Evolutionary conservation across 2,329 filamentous ascomycete species (phyloP).

Genomic region (Grosmannia serpens): DNA sequence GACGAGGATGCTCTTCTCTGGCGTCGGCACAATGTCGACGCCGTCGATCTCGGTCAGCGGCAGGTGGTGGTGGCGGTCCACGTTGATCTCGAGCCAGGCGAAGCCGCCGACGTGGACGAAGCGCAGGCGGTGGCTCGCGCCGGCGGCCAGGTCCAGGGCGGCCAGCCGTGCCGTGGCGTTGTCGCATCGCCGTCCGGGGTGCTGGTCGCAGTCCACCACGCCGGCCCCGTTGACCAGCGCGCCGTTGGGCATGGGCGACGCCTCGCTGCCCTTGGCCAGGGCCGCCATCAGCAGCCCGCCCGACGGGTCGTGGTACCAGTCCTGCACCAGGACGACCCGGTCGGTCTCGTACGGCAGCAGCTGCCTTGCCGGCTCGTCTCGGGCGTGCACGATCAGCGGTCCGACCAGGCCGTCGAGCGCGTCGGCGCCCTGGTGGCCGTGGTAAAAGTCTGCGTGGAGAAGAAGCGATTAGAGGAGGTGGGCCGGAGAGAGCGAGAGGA

Average conservation of each 20-base stretch:
- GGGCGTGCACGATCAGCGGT: constrained; percentile 49
- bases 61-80: constrained; percentile 48
- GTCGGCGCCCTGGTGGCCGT: constrained; percentile 55
- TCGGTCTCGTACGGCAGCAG: constrained; percentile 50
- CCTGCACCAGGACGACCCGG: constrained; percentile 52
- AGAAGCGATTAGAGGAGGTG: not conserved
- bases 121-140: constrained; percentile 51
- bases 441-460: constrained; percentile 54
- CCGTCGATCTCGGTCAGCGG: constrained; percentile 60
- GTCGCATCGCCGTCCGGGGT: constrained; percentile 31
- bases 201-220: constrained; percentile 25
- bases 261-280: constrained; percentile 47
- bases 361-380: constrained; percentile 37
- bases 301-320: constrained; percentile 55
- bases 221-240: constrained; percentile 58
- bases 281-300: constrained; percentile 35
- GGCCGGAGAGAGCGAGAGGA: not conserved
- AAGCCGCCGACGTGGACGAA: constrained; percentile 62
- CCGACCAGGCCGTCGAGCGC: constrained; percentile 56
- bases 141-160: constrained; percentile 34
- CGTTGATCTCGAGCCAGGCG: constrained; percentile 58
- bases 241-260: constrained; percentile 50
- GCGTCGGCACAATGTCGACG: constrained; percentile 48
- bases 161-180: constrained; percentile 25
- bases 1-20: constrained; percentile 51